Evolutionary conservation across 2,329 filamentous ascomycete genomes (phyloP).

Genomic region (Fusarium sp.): DNA sequence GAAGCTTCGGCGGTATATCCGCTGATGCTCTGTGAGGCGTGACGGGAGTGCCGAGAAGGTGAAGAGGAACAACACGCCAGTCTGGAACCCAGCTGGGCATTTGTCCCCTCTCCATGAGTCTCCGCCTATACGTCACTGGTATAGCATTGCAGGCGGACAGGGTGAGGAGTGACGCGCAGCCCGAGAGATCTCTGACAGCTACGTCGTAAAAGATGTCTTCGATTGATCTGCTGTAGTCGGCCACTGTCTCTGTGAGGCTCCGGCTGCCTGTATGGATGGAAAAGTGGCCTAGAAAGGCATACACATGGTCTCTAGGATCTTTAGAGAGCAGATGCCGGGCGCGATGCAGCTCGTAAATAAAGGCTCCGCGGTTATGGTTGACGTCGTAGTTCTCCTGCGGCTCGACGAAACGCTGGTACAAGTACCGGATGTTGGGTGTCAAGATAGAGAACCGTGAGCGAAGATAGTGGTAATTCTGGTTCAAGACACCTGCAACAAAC

Average conservation of each 20-base stretch:
- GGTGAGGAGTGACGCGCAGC: slow-evolving; percentile 45
- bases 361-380: slow-evolving; percentile 49
- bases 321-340: slow-evolving; percentile 49
- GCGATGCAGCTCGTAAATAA: slow-evolving; percentile 52
- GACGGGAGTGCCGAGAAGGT: slow-evolving; percentile 49
- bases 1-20: slow-evolving; percentile 42
- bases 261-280: slow-evolving; percentile 43
- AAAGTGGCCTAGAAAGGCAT: slow-evolving; percentile 53
- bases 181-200: slow-evolving; percentile 46
- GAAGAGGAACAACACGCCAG: slow-evolving; percentile 50
- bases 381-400: slow-evolving; percentile 44
- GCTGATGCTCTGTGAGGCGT: slow-evolving; percentile 49
- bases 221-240: slow-evolving; percentile 47
- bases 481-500: slow-evolving; percentile 47
- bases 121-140: slow-evolving; percentile 23
- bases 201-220: slow-evolving; percentile 51
- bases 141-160: slow-evolving; percentile 47
- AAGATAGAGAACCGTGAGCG: slow-evolving; percentile 46
- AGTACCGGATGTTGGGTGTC: slow-evolving; percentile 50
- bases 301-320: slow-evolving; percentile 51
- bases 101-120: not conserved
- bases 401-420: slow-evolving; percentile 50
- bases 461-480: slow-evolving; percentile 49
- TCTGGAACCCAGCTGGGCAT: slow-evolving; percentile 55
- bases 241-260: slow-evolving; percentile 39